Evolutionary conservation across 441 rosid species (phyloP).

Genomic region (Euphorbia schlechtendalii): DNA sequence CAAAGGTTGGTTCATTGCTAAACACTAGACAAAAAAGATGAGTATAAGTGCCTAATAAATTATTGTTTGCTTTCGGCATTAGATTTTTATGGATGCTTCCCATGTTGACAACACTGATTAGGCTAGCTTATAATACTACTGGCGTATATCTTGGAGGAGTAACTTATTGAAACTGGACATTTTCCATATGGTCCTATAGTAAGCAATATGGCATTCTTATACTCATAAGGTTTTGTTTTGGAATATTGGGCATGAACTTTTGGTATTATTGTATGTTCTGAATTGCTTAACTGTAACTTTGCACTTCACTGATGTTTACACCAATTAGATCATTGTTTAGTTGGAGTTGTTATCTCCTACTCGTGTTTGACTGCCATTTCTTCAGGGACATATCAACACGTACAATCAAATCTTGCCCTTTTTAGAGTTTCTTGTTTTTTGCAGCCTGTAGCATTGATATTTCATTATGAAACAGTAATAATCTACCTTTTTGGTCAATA

Average conservation of each 20-base stretch:
- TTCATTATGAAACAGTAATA: background rate
- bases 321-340: background rate
- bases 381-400: background rate
- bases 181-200: background rate
- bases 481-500: background rate
- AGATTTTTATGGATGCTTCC: background rate
- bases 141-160: background rate
- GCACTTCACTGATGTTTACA: background rate
- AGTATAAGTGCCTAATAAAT: background rate
- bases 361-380: background rate
- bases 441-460: background rate
- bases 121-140: background rate
- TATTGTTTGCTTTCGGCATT: background rate
- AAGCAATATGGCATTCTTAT: background rate
- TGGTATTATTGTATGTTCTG: background rate
- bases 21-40: background rate
- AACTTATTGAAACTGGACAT: background rate
- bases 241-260: background rate
- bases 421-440: background rate
- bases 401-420: background rate
- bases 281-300: background rate
- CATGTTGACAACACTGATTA: background rate
- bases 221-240: background rate
- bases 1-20: constrained; percentile 44
- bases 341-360: background rate